These are phyloP conservation scores for Escovopsis weberi DNA, from an alignment of 2,329 filamentous ascomycete genomes.

Conservation along the genomic window DNA sequence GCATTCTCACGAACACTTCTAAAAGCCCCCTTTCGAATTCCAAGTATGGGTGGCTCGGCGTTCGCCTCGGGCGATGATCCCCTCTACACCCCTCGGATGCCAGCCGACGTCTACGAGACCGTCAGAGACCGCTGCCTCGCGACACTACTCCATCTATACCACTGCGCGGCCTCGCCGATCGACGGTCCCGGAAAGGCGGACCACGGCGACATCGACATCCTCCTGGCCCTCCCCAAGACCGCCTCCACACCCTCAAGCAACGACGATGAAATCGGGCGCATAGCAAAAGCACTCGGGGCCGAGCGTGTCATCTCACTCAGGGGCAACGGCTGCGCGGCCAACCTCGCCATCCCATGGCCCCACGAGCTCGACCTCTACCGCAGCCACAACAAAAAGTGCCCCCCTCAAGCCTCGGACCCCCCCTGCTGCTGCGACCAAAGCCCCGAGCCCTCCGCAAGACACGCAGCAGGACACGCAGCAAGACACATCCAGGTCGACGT, in stretches of 20 bases:
- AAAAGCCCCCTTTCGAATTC: neutral
- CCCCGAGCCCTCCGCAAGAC: too few relatives aligned
- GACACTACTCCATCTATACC: constrained; percentile 36
- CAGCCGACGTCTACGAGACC: constrained; percentile 36
- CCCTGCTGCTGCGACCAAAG: too few relatives aligned
- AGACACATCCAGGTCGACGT: constrained; percentile 56
- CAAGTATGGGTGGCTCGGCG: constrained; percentile 49
- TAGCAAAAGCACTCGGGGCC: constrained; percentile 28
- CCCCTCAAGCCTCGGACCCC: too few relatives aligned
- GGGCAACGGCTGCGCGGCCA: constrained; percentile 16
- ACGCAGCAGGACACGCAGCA: neutral
- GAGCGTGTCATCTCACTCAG: constrained; percentile 18
- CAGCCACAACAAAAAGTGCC: neutral
- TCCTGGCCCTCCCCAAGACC: constrained; percentile 31
- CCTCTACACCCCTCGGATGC: constrained; percentile 53
- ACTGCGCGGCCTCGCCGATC: constrained; percentile 42
- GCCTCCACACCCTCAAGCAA: neutral
- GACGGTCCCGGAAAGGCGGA: constrained; percentile 55
- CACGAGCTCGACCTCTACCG: neutral
- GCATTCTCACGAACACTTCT: neutral
- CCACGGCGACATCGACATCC: constrained; percentile 61
- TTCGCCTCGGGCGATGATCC: constrained; percentile 34
- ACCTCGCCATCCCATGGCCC: constrained; percentile 44
- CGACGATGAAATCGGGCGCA: constrained; percentile 17
- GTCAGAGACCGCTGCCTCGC: constrained; percentile 32